These are phyloP conservation scores for Zygoascus flipseniorum DNA, from an alignment of 805 yeast species.

Conservation along the genomic window DNA sequence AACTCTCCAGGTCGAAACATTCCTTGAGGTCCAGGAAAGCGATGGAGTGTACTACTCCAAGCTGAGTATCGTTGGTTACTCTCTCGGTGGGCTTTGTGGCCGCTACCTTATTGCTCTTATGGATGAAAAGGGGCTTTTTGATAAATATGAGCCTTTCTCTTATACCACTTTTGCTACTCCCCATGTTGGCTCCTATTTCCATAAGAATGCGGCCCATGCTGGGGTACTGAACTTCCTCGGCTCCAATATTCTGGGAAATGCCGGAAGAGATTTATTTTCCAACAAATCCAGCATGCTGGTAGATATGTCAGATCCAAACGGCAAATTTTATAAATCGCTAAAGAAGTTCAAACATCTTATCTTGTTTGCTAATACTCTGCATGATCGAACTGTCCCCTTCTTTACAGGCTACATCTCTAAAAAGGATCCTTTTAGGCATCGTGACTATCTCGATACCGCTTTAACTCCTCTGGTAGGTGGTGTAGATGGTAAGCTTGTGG, in stretches of 20 bases:
- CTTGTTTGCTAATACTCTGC: conserved; percentile 63
- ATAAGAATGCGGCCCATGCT: conserved; percentile 30
- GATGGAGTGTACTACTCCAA: conserved; percentile 38
- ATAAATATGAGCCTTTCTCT: conserved; percentile 47
- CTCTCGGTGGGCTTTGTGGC: conserved; percentile 80
- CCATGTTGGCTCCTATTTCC: conserved; percentile 55
- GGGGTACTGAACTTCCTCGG: conserved; percentile 44
- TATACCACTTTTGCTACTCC: conserved; percentile 74
- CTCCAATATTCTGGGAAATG: conserved; percentile 46
- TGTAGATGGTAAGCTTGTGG: not conserved
- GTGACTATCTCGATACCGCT: conserved; percentile 38
- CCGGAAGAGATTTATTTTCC: conserved; percentile 71
- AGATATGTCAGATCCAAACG: conserved; percentile 43
- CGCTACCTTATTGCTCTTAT: conserved; percentile 70
- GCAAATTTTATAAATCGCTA: conserved; percentile 47
- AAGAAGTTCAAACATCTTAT: conserved; percentile 46
- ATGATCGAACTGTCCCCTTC: conserved; percentile 84
- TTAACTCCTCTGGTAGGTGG: conserved; percentile 11
- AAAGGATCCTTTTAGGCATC: conserved; percentile 60
- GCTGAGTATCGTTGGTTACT: conserved; percentile 75
- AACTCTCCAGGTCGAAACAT: not conserved
- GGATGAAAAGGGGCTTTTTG: conserved; percentile 43
- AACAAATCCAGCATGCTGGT: conserved; percentile 38
- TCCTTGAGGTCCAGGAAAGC: conserved; percentile 26
- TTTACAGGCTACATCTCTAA: conserved; percentile 72